These are phyloP conservation scores for Artemisia princeps DNA, from an alignment of 140 eudicot species.

Conservation along the genomic window DNA sequence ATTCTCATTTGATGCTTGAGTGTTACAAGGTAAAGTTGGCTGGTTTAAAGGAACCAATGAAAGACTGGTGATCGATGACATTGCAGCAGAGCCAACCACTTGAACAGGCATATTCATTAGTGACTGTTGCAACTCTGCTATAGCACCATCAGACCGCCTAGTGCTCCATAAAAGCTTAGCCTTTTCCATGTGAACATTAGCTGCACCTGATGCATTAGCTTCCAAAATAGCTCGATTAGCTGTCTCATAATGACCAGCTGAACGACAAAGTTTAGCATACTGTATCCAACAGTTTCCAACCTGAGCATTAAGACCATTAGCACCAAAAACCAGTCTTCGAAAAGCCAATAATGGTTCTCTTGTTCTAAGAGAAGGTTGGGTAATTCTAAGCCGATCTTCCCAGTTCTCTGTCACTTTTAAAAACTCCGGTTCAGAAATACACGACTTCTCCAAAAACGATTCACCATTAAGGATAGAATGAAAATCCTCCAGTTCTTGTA, in stretches of 20 bases:
- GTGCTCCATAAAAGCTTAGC: conserved; percentile 99
- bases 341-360: conserved; percentile 97
- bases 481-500: conserved; percentile 86
- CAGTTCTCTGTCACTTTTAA: conserved; percentile 50
- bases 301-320: conserved; percentile 63
- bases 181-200: conserved; percentile 90
- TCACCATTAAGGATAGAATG: conserved; percentile 64
- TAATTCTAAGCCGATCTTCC: conserved; percentile 75
- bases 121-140: conserved; percentile 89
- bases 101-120: conserved; percentile 77
- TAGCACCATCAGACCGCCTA: conserved; percentile 87
- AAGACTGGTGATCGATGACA: conserved; percentile 85
- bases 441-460: conserved; percentile 68
- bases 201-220: conserved; percentile 77
- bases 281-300: conserved; percentile 96
- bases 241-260: conserved; percentile 96
- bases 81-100: conserved; percentile 72
- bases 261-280: conserved; percentile 94
- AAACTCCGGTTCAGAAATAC: conserved; percentile 56
- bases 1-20: conserved; percentile 58
- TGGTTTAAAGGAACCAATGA: conserved; percentile 65
- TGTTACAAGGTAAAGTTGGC: conserved; percentile 45
- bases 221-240: conserved; percentile 95
- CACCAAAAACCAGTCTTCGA: conserved; percentile 82
- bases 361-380: conserved; percentile 94